Evolutionary conservation across 140 eudicot genomes (phyloP), one percentile per base, ranked within the genome.

Genomic region (Cichorium intybus): DNA sequence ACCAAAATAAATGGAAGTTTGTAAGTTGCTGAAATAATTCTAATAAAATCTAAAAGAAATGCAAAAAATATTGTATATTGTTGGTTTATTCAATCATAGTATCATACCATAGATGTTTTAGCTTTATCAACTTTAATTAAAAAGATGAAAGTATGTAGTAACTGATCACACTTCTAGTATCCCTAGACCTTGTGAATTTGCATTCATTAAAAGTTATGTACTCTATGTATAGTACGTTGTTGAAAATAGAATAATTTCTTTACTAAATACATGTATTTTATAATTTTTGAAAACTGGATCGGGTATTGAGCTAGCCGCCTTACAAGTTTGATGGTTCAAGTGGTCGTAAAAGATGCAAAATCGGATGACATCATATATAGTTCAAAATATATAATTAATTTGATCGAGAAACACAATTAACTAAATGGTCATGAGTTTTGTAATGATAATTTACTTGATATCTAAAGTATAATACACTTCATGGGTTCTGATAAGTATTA

Each of bases 41-140:
- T 71, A 56, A 33, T 72, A 43, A 17, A 34, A 54, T 63, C 29
- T 72, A n/a, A 27, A 53, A 41, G 12, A 54, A 54, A 54, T 39
- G 37, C 48, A 24, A 35, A 26, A 56, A 24, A 24, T 60, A 57
- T 12, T 23, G 18, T 31, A 65, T 65, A 51, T 56, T 47, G 28
- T 26, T 14, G 69, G 47, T 20, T 58, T 58, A 10, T 10, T 33
- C 14, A 48, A 48, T 48, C 48, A 41, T 41, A 41, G 2, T 1
- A 48, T 48, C 48, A 41, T 41, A 41, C 3, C 6, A 41, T 41
- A 12, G 48, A 11, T 15, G 48, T 41, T 41, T 0, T 18, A 15
- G 1, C 0, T 41, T 41, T 41, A 41, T 41, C 17, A 41, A 41
- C 48, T 41, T n/a, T n/a, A n/a, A n/a, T n/a, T 41, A 12, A 41